Base-by-base conservation (phyloP, 768 basidiomycete species). In the Xerocomellus dryophilus region DNA sequence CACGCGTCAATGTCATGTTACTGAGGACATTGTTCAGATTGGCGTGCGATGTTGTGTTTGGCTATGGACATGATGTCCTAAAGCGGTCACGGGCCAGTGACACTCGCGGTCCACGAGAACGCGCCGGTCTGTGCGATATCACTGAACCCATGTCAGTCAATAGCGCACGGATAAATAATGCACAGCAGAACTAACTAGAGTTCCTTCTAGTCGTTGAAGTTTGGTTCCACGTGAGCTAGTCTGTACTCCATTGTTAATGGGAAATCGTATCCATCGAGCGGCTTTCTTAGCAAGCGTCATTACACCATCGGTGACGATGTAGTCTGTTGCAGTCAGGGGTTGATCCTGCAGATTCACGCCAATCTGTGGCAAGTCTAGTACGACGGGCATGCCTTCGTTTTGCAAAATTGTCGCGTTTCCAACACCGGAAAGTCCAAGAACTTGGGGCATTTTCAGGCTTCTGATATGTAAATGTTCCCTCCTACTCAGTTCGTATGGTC, bases 341-440 rank as follows among this genome's bases (percentile, higher is more conserved):
- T 53, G 51, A 11, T 50, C 51, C 21, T 53, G 46, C 6, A 53
- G 31, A 17, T 53, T 49, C 29, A 49, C 51, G 29, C 51, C 51
- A 18, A 49, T 17, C 15, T 41, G 11, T 12, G 51, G 27, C 9
- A 38, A 51, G 12, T 31, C 34, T 17, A 47, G 34, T 8, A 47
- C 46, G 12, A 40, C 34, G 3, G 46, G 23, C 10, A 39, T 11
- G 10, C 34, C 46, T 11, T 17, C 34, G 4, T 18, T n/a, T 25
- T 14, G 17, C 34, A 36, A 47, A 23, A 47, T 25, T 11, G 34
- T 47, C 23, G 31, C 46, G 15, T 35, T 47, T n/a, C 46, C 46
- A 8, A 47, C 21, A 12, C 34, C 46, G 7, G 46, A 47, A 23
- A 47, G 46, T 17, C 36, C 46, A n/a, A 47, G 46, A 36, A 47